phyloP scores from a whole-genome alignment of 257 asterid genomes.

The Solanum virginianum region DNA sequence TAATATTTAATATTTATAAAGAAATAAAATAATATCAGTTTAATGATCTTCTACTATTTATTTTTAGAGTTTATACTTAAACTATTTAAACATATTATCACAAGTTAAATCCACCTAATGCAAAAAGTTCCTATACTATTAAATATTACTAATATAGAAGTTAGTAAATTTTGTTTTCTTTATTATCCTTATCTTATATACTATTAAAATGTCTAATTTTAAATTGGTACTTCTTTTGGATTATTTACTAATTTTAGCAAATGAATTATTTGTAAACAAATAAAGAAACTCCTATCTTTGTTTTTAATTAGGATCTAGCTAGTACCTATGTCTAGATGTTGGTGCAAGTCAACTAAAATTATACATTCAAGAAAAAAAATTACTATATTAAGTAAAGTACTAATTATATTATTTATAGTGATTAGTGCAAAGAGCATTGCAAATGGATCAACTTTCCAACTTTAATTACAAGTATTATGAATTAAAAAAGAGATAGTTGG shows the following conservation, averaged over 20 bases:
- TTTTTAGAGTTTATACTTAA: too few species aligned
- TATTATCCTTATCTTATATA: too few species aligned
- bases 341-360: neutral
- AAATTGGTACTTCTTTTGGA: neutral
- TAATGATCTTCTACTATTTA: too few species aligned
- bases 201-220: neutral
- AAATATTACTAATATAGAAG: too few species aligned
- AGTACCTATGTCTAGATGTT: slow-evolving; percentile 2
- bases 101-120: too few species aligned
- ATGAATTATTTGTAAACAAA: neutral
- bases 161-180: too few species aligned
- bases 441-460: neutral
- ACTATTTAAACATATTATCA: too few species aligned
- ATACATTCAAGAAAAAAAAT: neutral
- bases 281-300: neutral
- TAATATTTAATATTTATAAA: too few species aligned
- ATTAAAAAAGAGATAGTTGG: neutral
- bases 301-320: neutral
- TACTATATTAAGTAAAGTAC: neutral
- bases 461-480: neutral
- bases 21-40: too few species aligned
- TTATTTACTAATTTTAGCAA: neutral
- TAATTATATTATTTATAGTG: too few species aligned
- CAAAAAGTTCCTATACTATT: too few species aligned
- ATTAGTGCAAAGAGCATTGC: neutral